Percentiles rank a stretch among this genome's conserved stretches.
Evolutionary conservation across 495 filamentous ascomycete species (phyloP).

Genomic region (Staphylotrichum tortipilum): DNA sequence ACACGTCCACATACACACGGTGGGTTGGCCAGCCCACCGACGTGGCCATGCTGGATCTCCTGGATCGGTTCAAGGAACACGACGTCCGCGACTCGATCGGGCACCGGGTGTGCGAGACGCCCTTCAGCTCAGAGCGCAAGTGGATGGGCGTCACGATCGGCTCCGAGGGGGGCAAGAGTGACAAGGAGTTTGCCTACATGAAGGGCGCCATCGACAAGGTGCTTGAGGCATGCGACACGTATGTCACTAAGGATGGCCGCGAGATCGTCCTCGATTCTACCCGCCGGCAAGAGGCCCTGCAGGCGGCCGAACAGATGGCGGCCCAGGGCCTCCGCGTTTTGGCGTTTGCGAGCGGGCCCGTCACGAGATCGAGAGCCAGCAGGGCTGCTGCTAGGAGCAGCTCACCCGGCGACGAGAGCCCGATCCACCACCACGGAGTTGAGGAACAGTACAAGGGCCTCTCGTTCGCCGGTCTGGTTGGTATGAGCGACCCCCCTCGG

Average conservation of each 20-base stretch:
- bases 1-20: slow-evolving; percentile 60
- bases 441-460: slow-evolving; percentile 75
- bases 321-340: slow-evolving; percentile 84
- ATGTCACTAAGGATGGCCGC: slow-evolving; percentile 75
- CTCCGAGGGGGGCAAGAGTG: slow-evolving; percentile 40
- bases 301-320: slow-evolving; percentile 86
- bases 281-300: slow-evolving; percentile 61
- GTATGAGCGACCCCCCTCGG: slow-evolving; percentile 94
- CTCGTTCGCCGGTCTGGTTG: slow-evolving; percentile 83
- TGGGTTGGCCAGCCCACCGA: slow-evolving; percentile 98
- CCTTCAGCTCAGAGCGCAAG: slow-evolving; percentile 94
- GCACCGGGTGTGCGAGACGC: slow-evolving; percentile 68
- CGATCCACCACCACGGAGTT: slow-evolving; percentile 34
- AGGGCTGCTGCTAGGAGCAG: slow-evolving; percentile 21
- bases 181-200: slow-evolving; percentile 74
- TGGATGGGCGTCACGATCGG: slow-evolving; percentile 97
- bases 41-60: slow-evolving; percentile 84
- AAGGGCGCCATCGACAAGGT: slow-evolving; percentile 92
- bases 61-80: slow-evolving; percentile 82
- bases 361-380: slow-evolving; percentile 22
- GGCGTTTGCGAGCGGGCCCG: slow-evolving; percentile 76
- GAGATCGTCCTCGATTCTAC: slow-evolving; percentile 79
- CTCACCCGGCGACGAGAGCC: slow-evolving; percentile 30
- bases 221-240: slow-evolving; percentile 79
- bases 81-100: slow-evolving; percentile 82